Base-by-base conservation (phyloP, 225 moss, liverwort and hornwort genomes). In the Lunularia cruciata region DNA sequence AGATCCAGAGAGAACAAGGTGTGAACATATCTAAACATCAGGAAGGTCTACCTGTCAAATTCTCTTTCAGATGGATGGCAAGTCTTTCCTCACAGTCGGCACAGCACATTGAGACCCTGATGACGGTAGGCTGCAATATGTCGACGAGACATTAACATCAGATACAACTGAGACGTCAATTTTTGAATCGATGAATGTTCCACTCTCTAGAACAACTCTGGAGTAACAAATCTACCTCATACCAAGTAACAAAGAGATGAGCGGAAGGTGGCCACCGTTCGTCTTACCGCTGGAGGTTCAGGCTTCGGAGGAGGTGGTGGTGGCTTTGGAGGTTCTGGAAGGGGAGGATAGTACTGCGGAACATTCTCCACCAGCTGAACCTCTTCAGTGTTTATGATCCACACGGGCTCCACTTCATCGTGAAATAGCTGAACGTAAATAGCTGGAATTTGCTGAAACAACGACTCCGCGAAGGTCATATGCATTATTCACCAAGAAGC, bases 331-430 rank as follows among this genome's bases (percentile, higher is more conserved):
- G 78, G 75, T 15, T 74, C 75, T 38, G 74, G 75, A 32, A 75
- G 15, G 48, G 78, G 37, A 58, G 75, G 78, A 55, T 83, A 83
- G 57, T 83, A 78, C 52, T 78, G 82, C 35, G 74, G 59, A 20
- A 72, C 57, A 61, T 59, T 26, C 68, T 78, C 78, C n/a, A 75
- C 72, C 36, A 83, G 47, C 51, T 83, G 78, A 0, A 78, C 51
- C 45, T 83, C 78, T 0, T 83, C 82, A 13, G 78, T 59, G 33
- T 78, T 73, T 39, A 83, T n/a, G 63, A 83, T 83, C 82, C 82
- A 83, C 14, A 83, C 78, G 42, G 67, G 75, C 63, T 83, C 82
- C 49, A 49, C 69, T 18, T 83, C 78, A 36, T 37, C 53, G 16
- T 57, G 31, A 43, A 83, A 83, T 14, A 83, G 82, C 52, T 78